Base-by-base conservation (phyloP, 2,329 filamentous ascomycete species). In the Hypomyces perniciosus region DNA sequence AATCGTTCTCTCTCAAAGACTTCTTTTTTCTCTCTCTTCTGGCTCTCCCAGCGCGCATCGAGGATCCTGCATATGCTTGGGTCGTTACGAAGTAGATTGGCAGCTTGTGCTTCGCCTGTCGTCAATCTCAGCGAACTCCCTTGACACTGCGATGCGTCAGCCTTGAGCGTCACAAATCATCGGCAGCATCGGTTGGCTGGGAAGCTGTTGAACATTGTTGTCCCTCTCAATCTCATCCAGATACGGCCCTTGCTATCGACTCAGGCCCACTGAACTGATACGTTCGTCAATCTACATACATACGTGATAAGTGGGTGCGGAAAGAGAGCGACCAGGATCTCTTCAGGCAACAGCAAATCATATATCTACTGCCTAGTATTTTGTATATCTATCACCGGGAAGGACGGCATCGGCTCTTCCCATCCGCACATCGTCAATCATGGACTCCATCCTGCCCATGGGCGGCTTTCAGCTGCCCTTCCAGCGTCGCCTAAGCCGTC, bases 401-500 rank as follows among this genome's bases (percentile, higher is more conserved):
- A 9, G 33, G 20, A 6, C 33, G 12, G 33, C 34, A 37, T 5
- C 13, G 13, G 26, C 28, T n/a, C 33, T 44, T 34, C 42, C 42
- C 35, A 34, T 27, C 43, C 12, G 35, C 35, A 28, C 12, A 41
- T 27, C 31, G 40, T 4, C 13, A 39, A 28, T 29, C 39, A 80
- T 80, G 77, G 76, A 76, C 51, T 75, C 75, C 1, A 72, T 77
- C 51, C 60, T 78, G n/a, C 73, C 76, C 8, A 62, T 73, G 44
- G 73, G 73, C 50, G 75, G 76, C 66, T 75, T 79, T 54, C 72
- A 77, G 67, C 68, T 79, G 65, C 76, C 80, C 44, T 77, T 83
- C 53, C 80, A 83, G 65, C 76, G 79, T 54, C 77, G 81, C 49
- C 75, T 89, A 13, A 87, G 83, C 57, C 77, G 86, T 61, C 80